Evolutionary conservation across 345 rosid species (phyloP).

Genomic region (Lenwebbia sp.): DNA sequence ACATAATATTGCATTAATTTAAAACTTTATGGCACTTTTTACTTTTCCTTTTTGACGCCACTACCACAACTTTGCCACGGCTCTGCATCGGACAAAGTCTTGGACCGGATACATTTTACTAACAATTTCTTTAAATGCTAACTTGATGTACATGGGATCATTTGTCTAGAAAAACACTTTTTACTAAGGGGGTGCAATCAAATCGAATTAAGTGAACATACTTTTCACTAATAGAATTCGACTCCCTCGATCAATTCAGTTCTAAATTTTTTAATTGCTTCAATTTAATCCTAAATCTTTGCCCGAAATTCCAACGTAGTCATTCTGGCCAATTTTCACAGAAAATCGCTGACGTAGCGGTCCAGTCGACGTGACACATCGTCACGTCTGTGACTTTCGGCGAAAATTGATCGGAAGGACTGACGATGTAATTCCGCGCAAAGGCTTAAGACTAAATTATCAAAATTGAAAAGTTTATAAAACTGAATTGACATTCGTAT

Average conservation of each 20-base stretch:
- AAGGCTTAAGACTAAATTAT: not conserved
- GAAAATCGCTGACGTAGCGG: rapidly evolving
- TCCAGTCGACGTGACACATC: rapidly evolving
- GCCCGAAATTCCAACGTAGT: rapidly evolving
- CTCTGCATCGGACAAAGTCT: not conserved
- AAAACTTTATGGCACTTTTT: too few relatives aligned
- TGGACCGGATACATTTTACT: not conserved
- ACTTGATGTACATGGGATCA: not conserved
- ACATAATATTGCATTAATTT: too few relatives aligned
- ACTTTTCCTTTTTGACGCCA: too few relatives aligned
- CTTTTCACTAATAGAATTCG: not conserved
- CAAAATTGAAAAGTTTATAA: rapidly evolving
- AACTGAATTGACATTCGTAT: rapidly evolving
- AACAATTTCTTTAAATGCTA: not conserved
- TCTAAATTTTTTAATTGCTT: rapidly evolving
- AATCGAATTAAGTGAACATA: not conserved
- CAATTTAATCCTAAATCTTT: not conserved
- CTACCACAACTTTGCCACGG: not conserved
- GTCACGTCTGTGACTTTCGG: rapidly evolving
- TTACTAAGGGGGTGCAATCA: not conserved
- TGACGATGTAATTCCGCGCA: not conserved
- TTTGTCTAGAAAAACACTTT: not conserved
- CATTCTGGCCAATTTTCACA: rapidly evolving
- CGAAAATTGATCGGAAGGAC: rapidly evolving
- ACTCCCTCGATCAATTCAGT: not conserved